Evolutionary conservation across 116 monocot genomes (phyloP), one percentile per base, ranked within the genome.

Genomic region (Thalassia testudinum): DNA sequence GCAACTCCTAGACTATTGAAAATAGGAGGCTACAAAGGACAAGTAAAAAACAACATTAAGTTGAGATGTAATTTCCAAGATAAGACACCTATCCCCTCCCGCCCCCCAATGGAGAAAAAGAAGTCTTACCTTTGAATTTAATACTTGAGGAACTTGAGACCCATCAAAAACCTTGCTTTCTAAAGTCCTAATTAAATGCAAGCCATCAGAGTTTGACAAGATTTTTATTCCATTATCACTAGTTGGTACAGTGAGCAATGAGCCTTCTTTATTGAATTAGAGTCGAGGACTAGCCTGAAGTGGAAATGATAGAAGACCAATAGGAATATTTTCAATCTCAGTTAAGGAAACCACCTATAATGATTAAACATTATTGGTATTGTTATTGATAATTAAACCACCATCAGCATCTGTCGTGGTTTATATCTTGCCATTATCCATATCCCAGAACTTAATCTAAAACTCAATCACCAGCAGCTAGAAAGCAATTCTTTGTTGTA

Each of bases 401-500:
- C 79, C 75, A 24, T 79, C 79, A 2, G 83, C 86, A 68, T 92
- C 92, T 12, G 63, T 64, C 17, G 78, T 83, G 0, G 75, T 73
- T 19, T 86, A 44, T 57, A 78, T 70, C 50, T 59, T 86, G 29
- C 57, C 68, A 58, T 69, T 80, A 50, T 92, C 92, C 83, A 86
- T 86, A 69, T 86, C 86, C 92, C 92, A 92, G 27, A 86, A 86
- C 56, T 92, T 92, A 53, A 92, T 71, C 72, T 73, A 61, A 59
- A 71, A 82, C 67, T 86, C 92, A 70, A n/a, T 86, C 83, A 37
- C 92, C 92, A 60, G 86, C 92, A 50, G 86, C 92, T 66, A 92
- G 72, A 70, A 83, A 86, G 10, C 71, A 82, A 60, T 86, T 92
- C 26, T 75, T 74, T 27, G 82, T 83, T 26, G 80, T 92, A 62